Evolutionary conservation across 495 filamentous ascomycete species (phyloP).

Genomic region (Hyaloscypha finlandica): DNA sequence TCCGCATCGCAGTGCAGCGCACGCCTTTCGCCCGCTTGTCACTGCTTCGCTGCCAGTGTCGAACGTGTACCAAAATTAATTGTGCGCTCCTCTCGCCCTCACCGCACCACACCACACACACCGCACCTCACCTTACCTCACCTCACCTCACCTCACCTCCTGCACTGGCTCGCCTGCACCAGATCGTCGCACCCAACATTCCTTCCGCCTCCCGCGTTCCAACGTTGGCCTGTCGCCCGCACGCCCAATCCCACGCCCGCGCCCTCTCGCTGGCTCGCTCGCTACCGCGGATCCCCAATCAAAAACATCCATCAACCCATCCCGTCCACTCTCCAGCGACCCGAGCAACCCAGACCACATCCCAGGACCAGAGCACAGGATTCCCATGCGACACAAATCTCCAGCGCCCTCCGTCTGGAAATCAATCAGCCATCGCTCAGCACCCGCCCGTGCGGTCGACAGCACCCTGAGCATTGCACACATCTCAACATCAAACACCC

Average conservation of each 20-base stretch:
- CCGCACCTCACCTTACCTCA: too few relatives aligned
- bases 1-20: neutral
- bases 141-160: neutral
- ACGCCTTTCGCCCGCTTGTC: neutral
- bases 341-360: neutral
- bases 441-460: neutral
- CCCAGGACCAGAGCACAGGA: constrained; percentile 21
- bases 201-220: neutral
- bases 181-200: neutral
- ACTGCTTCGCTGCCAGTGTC: neutral
- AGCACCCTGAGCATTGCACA: neutral
- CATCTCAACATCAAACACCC: constrained; percentile 8
- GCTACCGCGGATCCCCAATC: constrained; percentile 12
- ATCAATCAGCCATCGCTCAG: constrained; percentile 21
- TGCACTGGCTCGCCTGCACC: neutral
- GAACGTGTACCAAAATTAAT: neutral
- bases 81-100: neutral
- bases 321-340: neutral
- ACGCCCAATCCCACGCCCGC: too few relatives aligned
- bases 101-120: neutral
- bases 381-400: constrained; percentile 5
- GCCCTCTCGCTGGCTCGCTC: neutral
- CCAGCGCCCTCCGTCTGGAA: neutral
- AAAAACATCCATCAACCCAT: neutral
- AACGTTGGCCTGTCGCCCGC: neutral